phyloP scores from a whole-genome alignment of 2,329 filamentous ascomycete species.

The Calonectria pteridis region DNA sequence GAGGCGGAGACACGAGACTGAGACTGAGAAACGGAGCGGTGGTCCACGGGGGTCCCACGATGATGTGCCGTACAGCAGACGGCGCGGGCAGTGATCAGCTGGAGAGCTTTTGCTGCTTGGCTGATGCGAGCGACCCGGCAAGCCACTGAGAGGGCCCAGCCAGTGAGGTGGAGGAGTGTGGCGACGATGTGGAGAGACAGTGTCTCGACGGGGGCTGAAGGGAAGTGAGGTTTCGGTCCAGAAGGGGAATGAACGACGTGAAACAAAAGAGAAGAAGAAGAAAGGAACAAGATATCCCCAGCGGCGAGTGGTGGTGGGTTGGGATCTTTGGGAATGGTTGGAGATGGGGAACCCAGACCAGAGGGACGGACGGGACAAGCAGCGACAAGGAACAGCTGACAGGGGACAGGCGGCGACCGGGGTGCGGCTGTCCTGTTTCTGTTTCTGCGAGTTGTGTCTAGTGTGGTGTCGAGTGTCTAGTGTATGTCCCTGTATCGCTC shows the following conservation, averaged over 20 bases:
- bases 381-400: neutral
- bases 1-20: neutral
- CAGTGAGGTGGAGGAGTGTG: conserved; percentile 21
- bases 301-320: neutral
- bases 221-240: conserved; percentile 1
- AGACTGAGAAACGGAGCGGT: neutral
- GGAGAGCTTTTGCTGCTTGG: conserved; percentile 9
- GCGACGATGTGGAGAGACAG: conserved; percentile 35
- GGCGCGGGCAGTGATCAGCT: conserved; percentile 8
- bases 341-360: conserved; percentile 6
- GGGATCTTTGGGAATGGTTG: neutral
- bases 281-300: neutral
- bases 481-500: neutral
- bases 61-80: conserved; percentile 20
- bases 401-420: neutral
- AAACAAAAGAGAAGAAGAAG: neutral
- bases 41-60: conserved; percentile 26
- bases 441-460: neutral
- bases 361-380: conserved; percentile 7
- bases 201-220: conserved; percentile 22
- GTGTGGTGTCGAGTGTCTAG: conserved; percentile 4
- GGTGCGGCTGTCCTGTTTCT: conserved; percentile 4
- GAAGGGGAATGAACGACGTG: neutral
- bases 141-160: conserved; percentile 32
- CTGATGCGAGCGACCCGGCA: conserved; percentile 13